Percentiles rank a stretch among this genome's conserved stretches.
Conservation (phyloP, 768 basidiomycete species). For the Termitomyces sp. region DNA sequence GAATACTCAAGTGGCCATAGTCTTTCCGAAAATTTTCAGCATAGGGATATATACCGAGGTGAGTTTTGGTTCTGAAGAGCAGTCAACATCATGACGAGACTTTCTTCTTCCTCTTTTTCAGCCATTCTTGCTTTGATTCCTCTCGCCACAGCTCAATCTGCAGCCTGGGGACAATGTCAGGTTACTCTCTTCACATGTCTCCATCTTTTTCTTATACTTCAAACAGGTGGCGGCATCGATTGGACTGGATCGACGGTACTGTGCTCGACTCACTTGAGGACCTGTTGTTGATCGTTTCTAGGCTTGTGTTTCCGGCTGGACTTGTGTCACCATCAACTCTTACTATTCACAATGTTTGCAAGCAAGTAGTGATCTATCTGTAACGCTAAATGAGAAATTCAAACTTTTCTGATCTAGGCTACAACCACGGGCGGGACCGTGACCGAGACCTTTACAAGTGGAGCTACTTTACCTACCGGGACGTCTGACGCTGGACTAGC, state of each 20-base stretch:
- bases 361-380: slow-evolving; percentile 2
- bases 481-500: slow-evolving; percentile 27
- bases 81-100: slow-evolving; percentile 13
- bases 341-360: slow-evolving; percentile 43
- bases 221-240: slow-evolving; percentile 19
- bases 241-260: slow-evolving; percentile 26
- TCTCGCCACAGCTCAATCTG: slow-evolving; percentile 19
- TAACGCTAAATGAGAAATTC: neutral
- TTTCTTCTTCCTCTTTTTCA: slow-evolving; percentile 17
- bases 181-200: neutral
- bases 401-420: neutral
- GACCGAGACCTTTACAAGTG: neutral
- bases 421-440: slow-evolving; percentile 8
- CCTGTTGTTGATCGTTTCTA: neutral
- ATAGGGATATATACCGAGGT: slow-evolving; percentile 3
- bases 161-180: slow-evolving; percentile 31
- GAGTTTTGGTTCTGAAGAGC: neutral
- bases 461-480: slow-evolving; percentile 7
- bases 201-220: neutral
- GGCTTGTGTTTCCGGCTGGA: slow-evolving; percentile 35
- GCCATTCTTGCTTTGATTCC: slow-evolving; percentile 20
- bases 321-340: slow-evolving; percentile 30
- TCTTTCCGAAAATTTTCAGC: slow-evolving; percentile 13
- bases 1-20: slow-evolving; percentile 4
- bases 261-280: neutral